A percentile compares a stretch with the other conserved stretches of the same genome.
Conservation (phyloP, 352 stramenopile genomes). For the Globisporangium carolinianum region DNA sequence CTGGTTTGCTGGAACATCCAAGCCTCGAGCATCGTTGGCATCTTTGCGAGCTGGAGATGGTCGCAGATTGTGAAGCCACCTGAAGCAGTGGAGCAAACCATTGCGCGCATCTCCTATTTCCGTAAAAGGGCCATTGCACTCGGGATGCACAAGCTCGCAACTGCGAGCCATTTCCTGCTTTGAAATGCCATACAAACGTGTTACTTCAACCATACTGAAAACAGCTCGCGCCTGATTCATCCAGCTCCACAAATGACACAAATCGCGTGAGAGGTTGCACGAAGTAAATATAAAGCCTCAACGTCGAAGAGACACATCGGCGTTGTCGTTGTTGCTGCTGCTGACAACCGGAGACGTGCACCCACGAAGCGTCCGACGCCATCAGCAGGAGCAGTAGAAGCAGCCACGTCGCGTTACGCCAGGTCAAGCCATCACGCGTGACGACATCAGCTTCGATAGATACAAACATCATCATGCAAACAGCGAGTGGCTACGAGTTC, state of each 20-base stretch:
- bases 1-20: too few relatives aligned
- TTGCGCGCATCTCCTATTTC: background rate
- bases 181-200: background rate
- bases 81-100: background rate
- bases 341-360: background rate
- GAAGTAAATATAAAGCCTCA: background rate
- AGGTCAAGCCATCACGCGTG: too few relatives aligned
- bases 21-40: too few relatives aligned
- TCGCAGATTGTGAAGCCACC: background rate
- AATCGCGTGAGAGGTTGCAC: too few relatives aligned
- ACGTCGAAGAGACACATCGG: background rate
- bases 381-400: background rate
- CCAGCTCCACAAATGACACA: too few relatives aligned
- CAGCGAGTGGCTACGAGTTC: slow-evolving; percentile 54
- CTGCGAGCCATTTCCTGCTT: too few relatives aligned
- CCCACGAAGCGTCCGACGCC: background rate
- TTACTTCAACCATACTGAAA: background rate
- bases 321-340: background rate
- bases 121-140: too few relatives aligned
- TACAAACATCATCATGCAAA: too few relatives aligned
- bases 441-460: background rate
- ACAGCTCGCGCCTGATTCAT: background rate
- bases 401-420: background rate
- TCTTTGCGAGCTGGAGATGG: too few relatives aligned
- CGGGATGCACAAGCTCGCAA: too few relatives aligned